Evolutionary conservation across 352 stramenopile genomes (phyloP).

Genomic region (Peronospora destructor): DNA sequence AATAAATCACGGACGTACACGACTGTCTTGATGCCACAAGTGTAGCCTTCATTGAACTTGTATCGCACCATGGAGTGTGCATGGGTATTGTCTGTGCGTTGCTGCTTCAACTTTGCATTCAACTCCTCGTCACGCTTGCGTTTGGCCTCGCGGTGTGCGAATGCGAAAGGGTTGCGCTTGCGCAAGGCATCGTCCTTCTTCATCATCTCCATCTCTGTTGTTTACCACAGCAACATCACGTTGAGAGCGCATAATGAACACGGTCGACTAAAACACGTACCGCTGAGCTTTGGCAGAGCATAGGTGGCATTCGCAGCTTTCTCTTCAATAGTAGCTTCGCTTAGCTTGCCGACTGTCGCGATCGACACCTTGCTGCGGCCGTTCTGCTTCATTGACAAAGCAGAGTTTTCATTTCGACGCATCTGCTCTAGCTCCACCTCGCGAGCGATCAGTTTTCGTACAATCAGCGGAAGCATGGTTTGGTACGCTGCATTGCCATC

Average conservation of each 20-base stretch:
- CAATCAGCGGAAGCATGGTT: constrained; percentile 44
- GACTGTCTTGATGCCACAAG: constrained; percentile 82
- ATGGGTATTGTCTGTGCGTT: constrained; percentile 16
- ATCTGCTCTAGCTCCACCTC: constrained; percentile 80
- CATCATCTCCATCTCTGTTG: constrained; percentile 45
- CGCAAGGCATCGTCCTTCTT: constrained; percentile 56
- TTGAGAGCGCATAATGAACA: background rate
- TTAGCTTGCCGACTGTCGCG: constrained; percentile 3
- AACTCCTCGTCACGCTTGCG: constrained; percentile 54
- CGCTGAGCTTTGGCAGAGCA: constrained; percentile 45
- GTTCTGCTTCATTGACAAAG: constrained; percentile 7
- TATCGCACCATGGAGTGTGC: constrained; percentile 59
- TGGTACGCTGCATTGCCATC: constrained; percentile 27
- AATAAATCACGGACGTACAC: constrained; percentile 86
- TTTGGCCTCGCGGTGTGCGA: constrained; percentile 74
- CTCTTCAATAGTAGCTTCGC: constrained; percentile 21
- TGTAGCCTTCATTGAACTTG: constrained; percentile 89
- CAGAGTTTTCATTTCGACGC: constrained; percentile 47
- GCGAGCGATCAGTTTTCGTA: constrained; percentile 73
- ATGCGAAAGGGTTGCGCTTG: constrained; percentile 75
- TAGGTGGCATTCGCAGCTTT: constrained; percentile 34
- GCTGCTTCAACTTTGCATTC: constrained; percentile 36
- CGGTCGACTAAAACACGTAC: constrained; percentile 24
- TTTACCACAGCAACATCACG: background rate
- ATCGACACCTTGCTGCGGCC: constrained; percentile 5